These are phyloP conservation scores for Fusarium illudens DNA, from an alignment of 2,329 filamentous ascomycete species.

Conservation along the genomic window DNA sequence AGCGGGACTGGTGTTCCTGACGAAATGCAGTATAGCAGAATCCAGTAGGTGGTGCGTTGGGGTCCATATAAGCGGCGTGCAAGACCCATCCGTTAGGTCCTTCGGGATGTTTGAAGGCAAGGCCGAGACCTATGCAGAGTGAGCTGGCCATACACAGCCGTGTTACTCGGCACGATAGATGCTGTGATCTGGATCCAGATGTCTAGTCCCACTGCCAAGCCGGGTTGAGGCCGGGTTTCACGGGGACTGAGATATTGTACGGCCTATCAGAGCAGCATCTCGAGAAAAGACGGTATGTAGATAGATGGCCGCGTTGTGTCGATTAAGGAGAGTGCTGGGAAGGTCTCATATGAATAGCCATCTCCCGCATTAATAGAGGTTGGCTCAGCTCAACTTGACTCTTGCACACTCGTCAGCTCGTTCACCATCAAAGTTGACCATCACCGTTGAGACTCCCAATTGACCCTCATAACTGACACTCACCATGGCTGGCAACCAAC, in stretches of 20 bases:
- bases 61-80: not conserved
- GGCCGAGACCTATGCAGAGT: slow-evolving; percentile 35
- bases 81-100: not conserved
- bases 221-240: not conserved
- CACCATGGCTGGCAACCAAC: slow-evolving; percentile 18
- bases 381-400: not conserved
- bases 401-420: not conserved
- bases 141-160: not conserved
- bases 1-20: slow-evolving; percentile 1
- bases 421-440: not conserved
- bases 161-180: not conserved
- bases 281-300: not conserved
- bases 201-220: not conserved
- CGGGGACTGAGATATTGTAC: not conserved
- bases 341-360: not conserved
- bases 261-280: not conserved
- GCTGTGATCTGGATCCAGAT: not conserved
- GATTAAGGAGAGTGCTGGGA: not conserved
- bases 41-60: not conserved
- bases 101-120: slow-evolving; percentile 47
- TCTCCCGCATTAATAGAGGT: not conserved
- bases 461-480: not conserved
- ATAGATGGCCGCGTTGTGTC: not conserved
- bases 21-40: not conserved
- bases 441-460: not conserved